phyloP scores from a whole-genome alignment of 2,329 filamentous ascomycete species.

The Thielaviopsis punctulata region DNA sequence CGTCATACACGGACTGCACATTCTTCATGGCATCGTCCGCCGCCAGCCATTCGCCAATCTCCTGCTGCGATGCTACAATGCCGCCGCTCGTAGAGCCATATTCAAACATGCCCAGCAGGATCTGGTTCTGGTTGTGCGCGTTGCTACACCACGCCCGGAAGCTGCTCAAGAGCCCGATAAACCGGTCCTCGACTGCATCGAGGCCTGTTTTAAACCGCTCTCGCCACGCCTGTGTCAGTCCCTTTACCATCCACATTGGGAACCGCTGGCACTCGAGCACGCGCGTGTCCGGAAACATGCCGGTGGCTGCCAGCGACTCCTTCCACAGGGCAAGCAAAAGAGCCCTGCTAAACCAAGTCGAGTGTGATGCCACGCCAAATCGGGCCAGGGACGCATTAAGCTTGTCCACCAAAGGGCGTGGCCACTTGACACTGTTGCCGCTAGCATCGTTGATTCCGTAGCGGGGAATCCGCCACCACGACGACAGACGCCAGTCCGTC shows the following conservation, averaged over 20 bases:
- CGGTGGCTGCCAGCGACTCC: conserved; percentile 1
- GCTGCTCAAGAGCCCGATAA: neutral
- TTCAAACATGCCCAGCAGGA: neutral
- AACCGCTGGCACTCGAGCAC: neutral
- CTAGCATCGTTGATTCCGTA: neutral
- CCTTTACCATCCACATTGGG: neutral
- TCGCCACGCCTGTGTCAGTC: neutral
- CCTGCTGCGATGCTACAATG: neutral
- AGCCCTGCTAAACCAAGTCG: conserved; percentile 2
- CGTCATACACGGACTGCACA: neutral
- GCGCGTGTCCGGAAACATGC: neutral
- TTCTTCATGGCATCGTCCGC: neutral
- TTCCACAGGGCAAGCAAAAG: conserved; percentile 7
- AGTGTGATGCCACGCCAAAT: neutral
- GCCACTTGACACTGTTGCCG: conserved; percentile 2
- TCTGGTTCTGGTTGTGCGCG: neutral
- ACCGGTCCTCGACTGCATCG: neutral
- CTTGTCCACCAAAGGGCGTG: neutral
- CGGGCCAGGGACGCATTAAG: neutral
- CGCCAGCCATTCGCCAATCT: neutral
- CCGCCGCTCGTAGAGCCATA: neutral
- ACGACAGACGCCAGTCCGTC: conserved; percentile 2
- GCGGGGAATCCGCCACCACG: conserved; percentile 5
- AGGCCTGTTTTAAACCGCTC: neutral
- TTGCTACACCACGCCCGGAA: neutral